These are phyloP conservation scores for Rhizophora mangle DNA, from an alignment of 345 rosid species.

Conservation along the genomic window DNA sequence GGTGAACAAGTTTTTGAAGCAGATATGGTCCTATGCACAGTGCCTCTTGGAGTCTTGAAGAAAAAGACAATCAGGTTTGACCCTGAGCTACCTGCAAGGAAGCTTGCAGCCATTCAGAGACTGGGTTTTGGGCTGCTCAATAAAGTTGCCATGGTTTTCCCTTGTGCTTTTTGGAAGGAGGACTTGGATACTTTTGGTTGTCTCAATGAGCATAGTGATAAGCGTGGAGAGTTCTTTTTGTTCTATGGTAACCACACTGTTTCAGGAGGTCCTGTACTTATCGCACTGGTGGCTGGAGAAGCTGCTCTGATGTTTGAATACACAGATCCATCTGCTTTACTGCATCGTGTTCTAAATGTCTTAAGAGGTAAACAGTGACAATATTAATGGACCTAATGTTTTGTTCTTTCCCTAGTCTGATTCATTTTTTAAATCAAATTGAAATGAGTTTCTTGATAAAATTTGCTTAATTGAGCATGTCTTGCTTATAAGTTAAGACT, in stretches of 20 bases:
- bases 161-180: conserved; percentile 89
- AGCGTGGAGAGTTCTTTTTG: conserved; percentile 91
- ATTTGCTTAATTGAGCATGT: too few species aligned
- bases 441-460: too few species aligned
- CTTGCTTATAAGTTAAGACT: background rate
- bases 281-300: conserved; percentile 94
- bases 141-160: conserved; percentile 94
- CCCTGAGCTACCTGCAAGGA: conserved; percentile 80
- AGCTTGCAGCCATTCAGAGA: conserved; percentile 81
- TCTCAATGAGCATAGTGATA: conserved; percentile 53
- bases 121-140: conserved; percentile 92
- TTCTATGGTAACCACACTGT: conserved; percentile 92
- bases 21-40: conserved; percentile 79
- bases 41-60: conserved; percentile 93
- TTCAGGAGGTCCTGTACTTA: conserved; percentile 86
- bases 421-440: background rate
- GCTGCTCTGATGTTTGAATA: conserved; percentile 75
- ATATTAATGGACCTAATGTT: background rate
- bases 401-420: background rate
- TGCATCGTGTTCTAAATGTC: conserved; percentile 59
- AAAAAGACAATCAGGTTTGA: conserved; percentile 61
- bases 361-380: conserved; percentile 53
- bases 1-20: conserved; percentile 71
- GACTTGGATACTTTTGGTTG: conserved; percentile 89
- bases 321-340: conserved; percentile 58